These are phyloP conservation scores for Ulmus americana DNA, from an alignment of 331 rosid species.

Conservation along the genomic window DNA sequence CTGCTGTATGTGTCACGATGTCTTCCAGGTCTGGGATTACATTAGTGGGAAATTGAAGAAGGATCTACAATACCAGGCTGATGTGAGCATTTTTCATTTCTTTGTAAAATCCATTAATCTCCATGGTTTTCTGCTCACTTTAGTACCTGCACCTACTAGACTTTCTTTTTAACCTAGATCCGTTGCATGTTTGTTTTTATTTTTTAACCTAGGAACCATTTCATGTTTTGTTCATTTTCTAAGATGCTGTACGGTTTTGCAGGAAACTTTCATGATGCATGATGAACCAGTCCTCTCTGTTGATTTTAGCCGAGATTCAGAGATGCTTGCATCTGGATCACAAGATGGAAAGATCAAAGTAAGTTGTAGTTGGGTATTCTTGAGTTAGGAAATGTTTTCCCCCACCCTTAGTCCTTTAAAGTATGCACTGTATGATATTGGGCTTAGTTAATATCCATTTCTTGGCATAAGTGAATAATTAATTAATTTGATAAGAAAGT, in stretches of 20 bases:
- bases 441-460: not conserved
- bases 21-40: slow-evolving; percentile 85
- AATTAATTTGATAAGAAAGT: not conserved
- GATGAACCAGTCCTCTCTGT: slow-evolving; percentile 91
- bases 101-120: not conserved
- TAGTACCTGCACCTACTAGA: not conserved
- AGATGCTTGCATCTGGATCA: slow-evolving; percentile 93
- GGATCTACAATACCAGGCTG: slow-evolving; percentile 99
- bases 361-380: slow-evolving; percentile 30
- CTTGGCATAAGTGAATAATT: not conserved
- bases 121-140: slow-evolving; percentile 1
- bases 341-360: slow-evolving; percentile 98
- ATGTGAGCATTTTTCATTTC: slow-evolving; percentile 45
- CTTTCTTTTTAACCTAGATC: not conserved
- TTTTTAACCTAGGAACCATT: not conserved
- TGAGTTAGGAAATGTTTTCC: not conserved
- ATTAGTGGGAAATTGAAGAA: slow-evolving; percentile 94
- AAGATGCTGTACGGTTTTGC: slow-evolving; percentile 34
- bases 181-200: not conserved
- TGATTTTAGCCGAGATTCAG: slow-evolving; percentile 95
- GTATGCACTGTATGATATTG: not conserved
- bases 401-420: not conserved
- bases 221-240: slow-evolving; percentile 23
- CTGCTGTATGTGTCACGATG: slow-evolving; percentile 18
- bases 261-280: slow-evolving; percentile 98